These are phyloP conservation scores for Fusarium hainanense DNA, from an alignment of 2,329 filamentous ascomycete species.

Conservation along the genomic window DNA sequence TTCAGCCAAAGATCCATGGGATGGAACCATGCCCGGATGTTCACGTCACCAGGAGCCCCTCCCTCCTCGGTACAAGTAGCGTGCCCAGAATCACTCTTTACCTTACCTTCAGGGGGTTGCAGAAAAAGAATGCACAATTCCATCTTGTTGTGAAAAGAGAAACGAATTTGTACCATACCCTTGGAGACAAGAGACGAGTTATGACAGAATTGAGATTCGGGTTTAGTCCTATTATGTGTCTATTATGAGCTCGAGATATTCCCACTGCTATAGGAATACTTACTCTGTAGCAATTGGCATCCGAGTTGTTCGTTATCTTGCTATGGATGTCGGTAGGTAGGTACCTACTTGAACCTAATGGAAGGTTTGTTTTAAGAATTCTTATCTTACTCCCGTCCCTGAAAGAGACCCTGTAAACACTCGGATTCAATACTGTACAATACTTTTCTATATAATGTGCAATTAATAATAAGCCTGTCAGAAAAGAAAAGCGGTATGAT, in stretches of 20 bases:
- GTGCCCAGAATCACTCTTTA: background rate
- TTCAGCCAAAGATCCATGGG: conserved; percentile 12
- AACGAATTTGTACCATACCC: background rate
- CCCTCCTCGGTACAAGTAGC: background rate
- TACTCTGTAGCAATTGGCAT: conserved; percentile 4
- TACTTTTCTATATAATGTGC: conserved; percentile 1
- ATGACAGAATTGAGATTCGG: background rate
- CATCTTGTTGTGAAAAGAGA: background rate
- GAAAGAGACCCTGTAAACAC: background rate
- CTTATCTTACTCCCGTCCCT: background rate
- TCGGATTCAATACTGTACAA: background rate
- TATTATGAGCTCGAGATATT: background rate
- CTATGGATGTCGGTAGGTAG: background rate
- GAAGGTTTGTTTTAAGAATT: conserved; percentile 12
- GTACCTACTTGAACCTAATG: background rate
- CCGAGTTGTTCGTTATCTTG: conserved; percentile 3
- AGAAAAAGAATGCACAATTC: background rate
- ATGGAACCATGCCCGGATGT: background rate
- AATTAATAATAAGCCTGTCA: conserved; percentile 3
- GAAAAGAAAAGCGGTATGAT: background rate
- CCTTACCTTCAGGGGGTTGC: background rate
- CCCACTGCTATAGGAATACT: background rate
- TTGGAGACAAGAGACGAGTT: background rate
- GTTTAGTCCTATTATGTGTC: too few species aligned
- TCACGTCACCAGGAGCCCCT: conserved; percentile 4